A percentile compares a stretch with the other conserved stretches of the same genome.
Conservation (phyloP, 495 filamentous ascomycete species). For the Hyaloscypha variabilis region DNA sequence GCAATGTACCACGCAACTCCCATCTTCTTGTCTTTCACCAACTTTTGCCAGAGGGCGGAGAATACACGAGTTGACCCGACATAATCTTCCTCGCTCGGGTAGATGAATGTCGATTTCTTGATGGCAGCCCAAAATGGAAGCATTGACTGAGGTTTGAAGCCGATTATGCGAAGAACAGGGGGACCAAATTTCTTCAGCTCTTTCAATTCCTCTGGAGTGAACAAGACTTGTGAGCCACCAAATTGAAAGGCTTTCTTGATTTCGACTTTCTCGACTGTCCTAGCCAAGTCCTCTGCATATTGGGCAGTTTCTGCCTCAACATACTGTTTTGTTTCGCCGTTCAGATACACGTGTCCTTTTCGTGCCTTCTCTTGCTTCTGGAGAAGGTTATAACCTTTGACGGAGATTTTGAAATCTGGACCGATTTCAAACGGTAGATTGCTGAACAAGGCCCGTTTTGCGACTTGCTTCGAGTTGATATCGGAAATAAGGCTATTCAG, state of each 20-base stretch:
- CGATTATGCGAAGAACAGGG: slow-evolving; percentile 84
- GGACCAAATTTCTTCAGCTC: slow-evolving; percentile 76
- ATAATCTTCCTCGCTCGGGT: slow-evolving; percentile 87
- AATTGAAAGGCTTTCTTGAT: slow-evolving; percentile 95
- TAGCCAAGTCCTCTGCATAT: slow-evolving; percentile 72
- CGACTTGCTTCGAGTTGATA: slow-evolving; percentile 86
- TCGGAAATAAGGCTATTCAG: slow-evolving; percentile 83
- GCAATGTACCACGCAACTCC: slow-evolving; percentile 89
- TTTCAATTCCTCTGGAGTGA: slow-evolving; percentile 80
- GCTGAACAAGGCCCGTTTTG: slow-evolving; percentile 86
- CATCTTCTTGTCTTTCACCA: slow-evolving; percentile 75
- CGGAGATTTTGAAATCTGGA: slow-evolving; percentile 79
- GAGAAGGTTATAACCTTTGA: slow-evolving; percentile 90
- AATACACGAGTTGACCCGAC: slow-evolving; percentile 93
- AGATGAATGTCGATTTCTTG: slow-evolving; percentile 88
- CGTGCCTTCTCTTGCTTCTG: slow-evolving; percentile 79
- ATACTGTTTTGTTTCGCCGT: slow-evolving; percentile 81
- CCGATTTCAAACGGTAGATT: slow-evolving; percentile 85
- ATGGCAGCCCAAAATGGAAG: slow-evolving; percentile 85
- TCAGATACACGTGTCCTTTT: slow-evolving; percentile 83
- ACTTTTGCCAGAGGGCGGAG: slow-evolving; percentile 85
- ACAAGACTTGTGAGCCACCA: slow-evolving; percentile 85
- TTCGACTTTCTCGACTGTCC: slow-evolving; percentile 76
- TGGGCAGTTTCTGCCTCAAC: slow-evolving; percentile 71
- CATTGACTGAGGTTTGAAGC: slow-evolving; percentile 81